phyloP scores from a whole-genome alignment of 805 yeast species.

The Candida suzukii region DNA sequence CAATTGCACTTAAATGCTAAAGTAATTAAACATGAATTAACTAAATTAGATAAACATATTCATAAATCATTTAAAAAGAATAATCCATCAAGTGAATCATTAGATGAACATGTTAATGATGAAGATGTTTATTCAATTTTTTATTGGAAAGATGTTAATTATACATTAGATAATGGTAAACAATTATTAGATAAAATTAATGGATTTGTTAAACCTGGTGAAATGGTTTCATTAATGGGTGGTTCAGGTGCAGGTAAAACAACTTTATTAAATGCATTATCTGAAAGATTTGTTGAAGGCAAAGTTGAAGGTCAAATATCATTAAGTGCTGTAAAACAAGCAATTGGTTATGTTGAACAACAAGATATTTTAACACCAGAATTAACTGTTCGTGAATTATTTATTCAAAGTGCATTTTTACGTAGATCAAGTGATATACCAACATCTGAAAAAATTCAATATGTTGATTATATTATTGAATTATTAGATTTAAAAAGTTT shows the following conservation, averaged over 20 bases:
- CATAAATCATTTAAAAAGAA: neutral
- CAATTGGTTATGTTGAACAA: conserved; percentile 47
- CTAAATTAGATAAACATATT: too few species aligned
- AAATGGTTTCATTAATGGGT: conserved; percentile 39
- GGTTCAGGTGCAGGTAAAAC: conserved; percentile 47
- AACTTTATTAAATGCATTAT: conserved; percentile 37
- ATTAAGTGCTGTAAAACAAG: conserved; percentile 25
- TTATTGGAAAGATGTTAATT: conserved; percentile 18
- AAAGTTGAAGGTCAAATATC: conserved; percentile 38
- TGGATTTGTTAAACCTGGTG: conserved; percentile 30
- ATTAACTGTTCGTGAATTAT: conserved; percentile 40
- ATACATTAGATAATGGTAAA: conserved; percentile 14
- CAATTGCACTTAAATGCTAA: conserved; percentile 1
- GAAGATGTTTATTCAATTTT: conserved; percentile 4
- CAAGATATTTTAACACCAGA: conserved; percentile 41
- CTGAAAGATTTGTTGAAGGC: conserved; percentile 26
- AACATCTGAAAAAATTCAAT: conserved; percentile 30
- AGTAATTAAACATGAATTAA: conserved; percentile 1
- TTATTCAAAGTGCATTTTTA: conserved; percentile 27
- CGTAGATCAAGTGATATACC: conserved; percentile 31
- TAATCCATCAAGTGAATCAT: neutral
- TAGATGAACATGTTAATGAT: conserved; percentile 3
- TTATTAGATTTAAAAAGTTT: conserved; percentile 37
- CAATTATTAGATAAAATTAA: conserved; percentile 19
- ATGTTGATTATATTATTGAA: conserved; percentile 35